Conservation (phyloP, 1,284 basidiomycete species). For the Porodaedalea pini region DNA sequence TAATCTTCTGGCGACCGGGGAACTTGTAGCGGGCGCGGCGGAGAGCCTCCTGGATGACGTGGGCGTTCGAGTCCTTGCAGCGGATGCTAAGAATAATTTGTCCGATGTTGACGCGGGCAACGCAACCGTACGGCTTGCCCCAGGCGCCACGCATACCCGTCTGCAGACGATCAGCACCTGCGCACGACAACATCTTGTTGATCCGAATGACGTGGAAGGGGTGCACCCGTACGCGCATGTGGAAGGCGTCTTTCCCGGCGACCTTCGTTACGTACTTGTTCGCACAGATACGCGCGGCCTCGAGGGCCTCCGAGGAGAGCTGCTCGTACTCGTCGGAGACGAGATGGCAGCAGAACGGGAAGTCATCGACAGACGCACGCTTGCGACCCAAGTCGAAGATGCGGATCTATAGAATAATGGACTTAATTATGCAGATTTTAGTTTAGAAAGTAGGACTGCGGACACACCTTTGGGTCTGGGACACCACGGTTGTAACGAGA, state of each 20-base stretch:
- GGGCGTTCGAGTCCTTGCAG: constrained; percentile 84
- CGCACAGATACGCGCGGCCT: constrained; percentile 98
- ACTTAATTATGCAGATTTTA: background rate
- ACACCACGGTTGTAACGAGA: constrained; percentile 98
- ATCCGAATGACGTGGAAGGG: constrained; percentile 99
- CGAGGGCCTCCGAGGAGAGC: constrained; percentile 92
- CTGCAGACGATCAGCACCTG: constrained; percentile 97
- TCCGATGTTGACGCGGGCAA: constrained; percentile 94
- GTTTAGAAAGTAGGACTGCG: constrained; percentile 1
- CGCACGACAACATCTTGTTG: constrained; percentile 99
- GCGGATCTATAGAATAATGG: constrained; percentile 58
- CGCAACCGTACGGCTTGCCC: constrained; percentile 98
- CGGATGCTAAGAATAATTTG: constrained; percentile 97
- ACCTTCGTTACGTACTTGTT: constrained; percentile 99
- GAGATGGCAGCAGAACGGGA: constrained; percentile 94
- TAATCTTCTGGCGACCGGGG: constrained; percentile 99
- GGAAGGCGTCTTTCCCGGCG: constrained; percentile 98
- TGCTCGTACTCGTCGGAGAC: constrained; percentile 99
- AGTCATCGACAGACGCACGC: constrained; percentile 94
- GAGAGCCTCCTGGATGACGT: constrained; percentile 94
- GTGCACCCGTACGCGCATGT: constrained; percentile 95
- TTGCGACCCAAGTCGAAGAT: constrained; percentile 96
- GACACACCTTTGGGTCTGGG: constrained; percentile 78
- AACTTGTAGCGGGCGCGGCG: constrained; percentile 99
- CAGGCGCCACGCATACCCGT: constrained; percentile 99